Conservation (phyloP, 2,329 filamentous ascomycete species). For the Penicillium sp. region DNA sequence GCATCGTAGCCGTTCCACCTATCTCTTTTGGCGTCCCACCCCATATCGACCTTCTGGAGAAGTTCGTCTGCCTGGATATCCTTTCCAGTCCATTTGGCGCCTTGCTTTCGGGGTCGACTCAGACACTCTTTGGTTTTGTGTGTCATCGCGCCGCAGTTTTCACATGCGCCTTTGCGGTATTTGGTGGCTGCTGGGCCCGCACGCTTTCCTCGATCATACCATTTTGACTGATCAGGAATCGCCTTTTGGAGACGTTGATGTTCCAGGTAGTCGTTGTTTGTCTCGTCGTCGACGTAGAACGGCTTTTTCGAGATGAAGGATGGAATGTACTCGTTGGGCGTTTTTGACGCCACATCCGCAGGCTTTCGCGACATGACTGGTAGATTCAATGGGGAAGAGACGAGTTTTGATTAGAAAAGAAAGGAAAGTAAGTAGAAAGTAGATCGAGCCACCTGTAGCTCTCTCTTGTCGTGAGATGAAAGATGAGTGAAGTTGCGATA, state of each 20-base stretch:
- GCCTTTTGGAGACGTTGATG: conserved; percentile 83
- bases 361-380: conserved; percentile 48
- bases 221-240: conserved; percentile 70
- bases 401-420: not conserved
- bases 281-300: conserved; percentile 83
- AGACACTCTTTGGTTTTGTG: conserved; percentile 95
- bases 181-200: conserved; percentile 86
- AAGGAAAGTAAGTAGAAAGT: not conserved
- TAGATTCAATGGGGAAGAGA: not conserved
- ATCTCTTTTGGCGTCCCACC: conserved; percentile 97
- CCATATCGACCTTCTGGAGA: conserved; percentile 78
- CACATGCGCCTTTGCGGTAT: conserved; percentile 95
- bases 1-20: conserved; percentile 98
- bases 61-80: conserved; percentile 92
- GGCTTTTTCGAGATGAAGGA: conserved; percentile 97
- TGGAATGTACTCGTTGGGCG: conserved; percentile 98
- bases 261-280: conserved; percentile 83
- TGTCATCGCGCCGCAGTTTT: conserved; percentile 96
- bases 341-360: conserved; percentile 62
- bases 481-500: conserved; percentile 11
- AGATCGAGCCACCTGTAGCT: not conserved
- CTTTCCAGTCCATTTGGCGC: conserved; percentile 86
- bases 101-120: conserved; percentile 79
- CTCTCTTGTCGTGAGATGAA: not conserved
- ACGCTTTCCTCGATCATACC: conserved; percentile 89